Evolutionary conservation across 495 filamentous ascomycete species (phyloP).

Genomic region (Amorphotheca resinae): DNA sequence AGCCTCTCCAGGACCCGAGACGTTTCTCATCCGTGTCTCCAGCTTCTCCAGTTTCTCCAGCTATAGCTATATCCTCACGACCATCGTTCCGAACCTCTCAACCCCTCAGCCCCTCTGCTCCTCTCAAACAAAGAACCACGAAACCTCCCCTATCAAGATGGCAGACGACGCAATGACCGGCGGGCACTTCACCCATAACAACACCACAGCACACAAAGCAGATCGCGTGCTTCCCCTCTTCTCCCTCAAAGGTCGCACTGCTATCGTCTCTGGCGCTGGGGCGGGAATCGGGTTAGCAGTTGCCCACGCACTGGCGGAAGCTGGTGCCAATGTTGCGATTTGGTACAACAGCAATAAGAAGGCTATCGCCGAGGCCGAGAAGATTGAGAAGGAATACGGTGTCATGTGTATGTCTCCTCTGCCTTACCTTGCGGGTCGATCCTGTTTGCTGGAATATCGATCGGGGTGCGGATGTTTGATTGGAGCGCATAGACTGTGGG

Average conservation of each 20-base stretch:
- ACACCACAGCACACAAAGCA: slow-evolving; percentile 44
- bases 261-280: slow-evolving; percentile 70
- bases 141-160: no score
- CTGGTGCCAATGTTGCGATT: slow-evolving; percentile 77
- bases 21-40: no score
- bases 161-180: slow-evolving; percentile 30
- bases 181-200: slow-evolving; percentile 47
- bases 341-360: slow-evolving; percentile 76
- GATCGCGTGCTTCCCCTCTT: slow-evolving; percentile 61
- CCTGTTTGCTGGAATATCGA: no score
- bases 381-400: slow-evolving; percentile 63
- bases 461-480: no score
- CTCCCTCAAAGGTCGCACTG: slow-evolving; percentile 71
- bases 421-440: no score
- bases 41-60: no score
- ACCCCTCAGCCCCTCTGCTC: no score
- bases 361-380: slow-evolving; percentile 53
- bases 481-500: no score
- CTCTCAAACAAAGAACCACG: no score
- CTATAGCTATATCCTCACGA: no score
- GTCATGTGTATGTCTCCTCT: slow-evolving; percentile 51
- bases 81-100: no score
- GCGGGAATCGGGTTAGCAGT: slow-evolving; percentile 72
- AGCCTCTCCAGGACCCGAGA: no score
- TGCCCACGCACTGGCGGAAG: slow-evolving; percentile 69